Evolutionary conservation across 1,284 basidiomycete genomes (phyloP), one percentile per base, ranked within the genome.

Genomic region (Boletus semigastroideus): DNA sequence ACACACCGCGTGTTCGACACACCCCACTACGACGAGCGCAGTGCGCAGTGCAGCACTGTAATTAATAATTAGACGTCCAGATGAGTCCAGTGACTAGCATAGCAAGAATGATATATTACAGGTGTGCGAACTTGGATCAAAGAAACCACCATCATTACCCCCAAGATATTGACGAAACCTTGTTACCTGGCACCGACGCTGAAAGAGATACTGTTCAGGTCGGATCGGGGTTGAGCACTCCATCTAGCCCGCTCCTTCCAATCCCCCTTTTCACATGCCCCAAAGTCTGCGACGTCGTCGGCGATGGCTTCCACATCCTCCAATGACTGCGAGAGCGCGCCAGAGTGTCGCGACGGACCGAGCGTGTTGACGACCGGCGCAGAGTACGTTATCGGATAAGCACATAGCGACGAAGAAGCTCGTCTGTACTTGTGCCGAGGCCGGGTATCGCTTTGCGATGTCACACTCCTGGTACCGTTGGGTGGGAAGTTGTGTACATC

Each of bases 401-500:
- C 65, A 13, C 79, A 66, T 13, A 79, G 72, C 10, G 76, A 68
- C 10, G 79, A 77, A 3, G 76, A 72, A 4, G 72, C 72, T 67
- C 54, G 71, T 61, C 45, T 78, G 71, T 61, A 56, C 66, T 72
- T 65, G 46, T 72, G 71, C 46, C 68, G 56, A 22, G 68, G 40
- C 53, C 61, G 53, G 5, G 69, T 66, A 37, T 54, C 64, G 16
- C 56, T 45, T 11, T 63, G 61, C 14, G 67, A 63, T 59, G 55
- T 75, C 61, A 51, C 73, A 55, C 76, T 76, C 44, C 67, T 73
- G 6, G 72, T 66, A 31, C 76, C 69, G 59, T 73, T 77, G 13
- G 85, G 84, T 31, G 86, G 85, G 60, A 87, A 87, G 34, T 83
- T 77, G 54, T 88, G 84, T 9, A 65, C 58, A 4, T 72, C 73